Conservation (phyloP, 116 monocot species). For the Posidonia oceanica region DNA sequence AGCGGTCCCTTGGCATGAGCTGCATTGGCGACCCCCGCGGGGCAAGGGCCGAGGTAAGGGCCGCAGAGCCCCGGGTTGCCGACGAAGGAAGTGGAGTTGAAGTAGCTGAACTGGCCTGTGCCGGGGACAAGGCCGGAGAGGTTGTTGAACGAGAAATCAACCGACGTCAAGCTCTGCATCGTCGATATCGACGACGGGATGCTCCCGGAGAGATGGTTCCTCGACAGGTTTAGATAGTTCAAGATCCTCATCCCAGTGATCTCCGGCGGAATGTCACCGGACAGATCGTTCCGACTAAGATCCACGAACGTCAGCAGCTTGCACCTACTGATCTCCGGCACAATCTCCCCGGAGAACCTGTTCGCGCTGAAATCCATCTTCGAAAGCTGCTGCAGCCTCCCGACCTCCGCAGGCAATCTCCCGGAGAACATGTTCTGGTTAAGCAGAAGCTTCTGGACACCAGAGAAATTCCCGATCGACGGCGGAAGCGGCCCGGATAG, state of each 20-base stretch:
- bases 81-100: slow-evolving; percentile 77
- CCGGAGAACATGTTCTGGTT: slow-evolving; percentile 62
- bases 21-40: background rate
- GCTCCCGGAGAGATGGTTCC: slow-evolving; percentile 47
- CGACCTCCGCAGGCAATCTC: slow-evolving; percentile 45
- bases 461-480: slow-evolving; percentile 58
- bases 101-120: slow-evolving; percentile 92
- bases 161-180: slow-evolving; percentile 77
- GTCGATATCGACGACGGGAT: slow-evolving; percentile 50
- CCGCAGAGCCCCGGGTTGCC: slow-evolving; percentile 65
- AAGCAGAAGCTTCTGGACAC: slow-evolving; percentile 64
- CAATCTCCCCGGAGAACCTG: slow-evolving; percentile 32
- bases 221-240: slow-evolving; percentile 78
- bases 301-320: slow-evolving; percentile 60
- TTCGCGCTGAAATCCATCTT: slow-evolving; percentile 68
- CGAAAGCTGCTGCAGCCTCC: slow-evolving; percentile 62
- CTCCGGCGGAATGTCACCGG: slow-evolving; percentile 50
- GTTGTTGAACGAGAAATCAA: slow-evolving; percentile 89
- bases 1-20: slow-evolving; percentile 17
- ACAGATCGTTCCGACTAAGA: slow-evolving; percentile 59
- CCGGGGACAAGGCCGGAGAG: slow-evolving; percentile 66
- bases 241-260: slow-evolving; percentile 59
- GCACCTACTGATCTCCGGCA: slow-evolving; percentile 56
- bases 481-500: slow-evolving; percentile 44
- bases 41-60: slow-evolving; percentile 8